Evolutionary conservation across 805 yeast genomes (phyloP), one percentile per base, ranked within the genome.

Genomic region (Schizosaccharomyces cryophilus): DNA sequence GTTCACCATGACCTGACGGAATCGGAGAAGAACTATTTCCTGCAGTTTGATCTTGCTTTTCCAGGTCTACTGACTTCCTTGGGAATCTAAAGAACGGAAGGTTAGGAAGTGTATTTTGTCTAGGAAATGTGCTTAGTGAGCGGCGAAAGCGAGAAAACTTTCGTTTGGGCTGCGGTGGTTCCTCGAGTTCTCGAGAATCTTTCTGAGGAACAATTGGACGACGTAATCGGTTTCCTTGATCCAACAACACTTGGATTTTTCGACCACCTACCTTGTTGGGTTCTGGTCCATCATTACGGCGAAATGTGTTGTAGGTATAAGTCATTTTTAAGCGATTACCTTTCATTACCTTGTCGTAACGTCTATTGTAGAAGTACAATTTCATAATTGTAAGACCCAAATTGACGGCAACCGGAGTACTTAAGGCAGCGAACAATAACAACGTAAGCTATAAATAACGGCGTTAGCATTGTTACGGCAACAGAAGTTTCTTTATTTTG

Each of bases 391-490:
- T 24, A 17, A 51, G 35, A 11, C 56, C 56, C 7, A 51, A 35
- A 29, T 51, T 51, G 19, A 51, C 56, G 6, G 56, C 31, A 11
- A 51, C 15, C 21, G 30, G 29, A 4, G 26, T 42, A 15, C 29
- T 42, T 19, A 29, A n/a, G 4, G 31, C 54, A 3, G 84, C 6
- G 84, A 82, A 0, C 88, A 80, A 63, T 95, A 76, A 67, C 97
- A 79, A 84, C 87, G 82, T 68, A 79, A 69, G 88, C 95, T 71
- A 85, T 93, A 85, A 95, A 85, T 69, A 85, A 85, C 15, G 13
- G 13, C 13, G 40, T 35, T 35, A 35, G 40, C 3, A 35, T 5
- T 35, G 13, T 6, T 15, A 9, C 11, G 1, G 15, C 40, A n/a
- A 35, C 21, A 5, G 13, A 5, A 4, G 17, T 1, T 15, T 6